Conservation (phyloP, 169 alveolate species). For the Amoebophrya sp. region DNA sequence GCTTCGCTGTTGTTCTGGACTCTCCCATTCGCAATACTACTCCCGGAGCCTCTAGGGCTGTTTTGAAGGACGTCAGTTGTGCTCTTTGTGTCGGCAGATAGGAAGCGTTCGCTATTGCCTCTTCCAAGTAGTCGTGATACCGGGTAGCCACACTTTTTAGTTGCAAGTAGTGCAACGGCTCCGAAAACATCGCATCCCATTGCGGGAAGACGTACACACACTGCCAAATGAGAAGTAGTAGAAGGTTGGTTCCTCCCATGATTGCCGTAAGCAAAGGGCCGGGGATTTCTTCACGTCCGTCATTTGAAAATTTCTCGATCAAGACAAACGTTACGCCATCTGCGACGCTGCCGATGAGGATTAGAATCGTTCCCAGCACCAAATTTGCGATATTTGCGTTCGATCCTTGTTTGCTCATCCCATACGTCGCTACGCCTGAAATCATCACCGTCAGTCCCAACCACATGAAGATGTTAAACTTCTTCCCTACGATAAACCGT, state of each 20-base stretch:
- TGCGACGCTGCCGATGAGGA: not conserved
- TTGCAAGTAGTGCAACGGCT: not conserved
- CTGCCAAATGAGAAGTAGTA: not conserved
- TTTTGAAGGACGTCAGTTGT: too few species aligned
- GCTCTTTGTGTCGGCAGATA: too few species aligned
- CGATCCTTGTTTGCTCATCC: not conserved
- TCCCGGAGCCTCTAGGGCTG: too few species aligned
- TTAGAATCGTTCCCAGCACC: not conserved
- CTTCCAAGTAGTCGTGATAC: not conserved
- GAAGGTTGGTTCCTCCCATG: not conserved
- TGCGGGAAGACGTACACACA: not conserved
- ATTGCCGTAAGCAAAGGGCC: not conserved
- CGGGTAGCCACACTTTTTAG: not conserved
- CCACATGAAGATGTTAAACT: not conserved
- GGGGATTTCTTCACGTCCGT: not conserved
- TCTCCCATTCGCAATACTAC: too few species aligned
- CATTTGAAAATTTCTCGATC: not conserved
- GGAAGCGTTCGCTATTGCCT: too few species aligned
- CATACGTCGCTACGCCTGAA: not conserved
- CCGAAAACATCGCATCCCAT: not conserved
- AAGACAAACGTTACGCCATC: not conserved
- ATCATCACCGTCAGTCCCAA: not conserved
- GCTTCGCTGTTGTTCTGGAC: too few species aligned
- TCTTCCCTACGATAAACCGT: not conserved
- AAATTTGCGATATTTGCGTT: not conserved